Conservation (phyloP, 345 rosid species). For the Pistacia integerrima region DNA sequence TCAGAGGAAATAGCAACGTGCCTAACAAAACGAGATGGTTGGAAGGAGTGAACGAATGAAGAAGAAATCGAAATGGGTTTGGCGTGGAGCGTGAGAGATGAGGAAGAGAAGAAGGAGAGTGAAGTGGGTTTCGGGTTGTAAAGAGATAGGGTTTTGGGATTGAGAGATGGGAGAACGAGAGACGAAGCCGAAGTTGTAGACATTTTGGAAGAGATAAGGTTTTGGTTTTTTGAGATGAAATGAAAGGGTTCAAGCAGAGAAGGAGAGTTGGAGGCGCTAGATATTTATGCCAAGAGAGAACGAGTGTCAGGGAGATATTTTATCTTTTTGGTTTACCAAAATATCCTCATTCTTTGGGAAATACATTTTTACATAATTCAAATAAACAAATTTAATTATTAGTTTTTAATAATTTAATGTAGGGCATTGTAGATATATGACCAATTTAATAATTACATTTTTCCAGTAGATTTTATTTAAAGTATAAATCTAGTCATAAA, state of each 20-base stretch:
- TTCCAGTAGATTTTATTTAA: too few species aligned
- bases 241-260: constrained; percentile 15
- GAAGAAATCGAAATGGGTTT: constrained; percentile 42
- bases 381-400: too few species aligned
- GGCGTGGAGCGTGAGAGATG: constrained; percentile 39
- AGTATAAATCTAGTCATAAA: too few species aligned
- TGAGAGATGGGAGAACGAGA: constrained; percentile 59
- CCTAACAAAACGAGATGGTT: constrained; percentile 48
- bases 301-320: constrained; percentile 2
- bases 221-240: background rate
- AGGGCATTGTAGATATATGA: too few species aligned
- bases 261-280: background rate
- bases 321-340: constrained; percentile 5
- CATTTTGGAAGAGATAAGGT: constrained; percentile 51
- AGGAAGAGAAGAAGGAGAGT: constrained; percentile 34
- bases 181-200: constrained; percentile 64
- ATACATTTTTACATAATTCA: too few species aligned
- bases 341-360: background rate
- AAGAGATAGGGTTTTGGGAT: constrained; percentile 48
- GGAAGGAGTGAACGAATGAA: constrained; percentile 34
- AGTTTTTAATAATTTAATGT: too few species aligned
- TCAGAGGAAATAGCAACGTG: constrained; percentile 68
- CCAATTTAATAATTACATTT: too few species aligned
- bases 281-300: background rate
- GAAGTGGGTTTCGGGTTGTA: constrained; percentile 42